A percentile compares a stretch with the other conserved stretches of the same genome.
phyloP scores from a whole-genome alignment of 306 rosid species.

The Cyamopsis tetragonoloba region DNA sequence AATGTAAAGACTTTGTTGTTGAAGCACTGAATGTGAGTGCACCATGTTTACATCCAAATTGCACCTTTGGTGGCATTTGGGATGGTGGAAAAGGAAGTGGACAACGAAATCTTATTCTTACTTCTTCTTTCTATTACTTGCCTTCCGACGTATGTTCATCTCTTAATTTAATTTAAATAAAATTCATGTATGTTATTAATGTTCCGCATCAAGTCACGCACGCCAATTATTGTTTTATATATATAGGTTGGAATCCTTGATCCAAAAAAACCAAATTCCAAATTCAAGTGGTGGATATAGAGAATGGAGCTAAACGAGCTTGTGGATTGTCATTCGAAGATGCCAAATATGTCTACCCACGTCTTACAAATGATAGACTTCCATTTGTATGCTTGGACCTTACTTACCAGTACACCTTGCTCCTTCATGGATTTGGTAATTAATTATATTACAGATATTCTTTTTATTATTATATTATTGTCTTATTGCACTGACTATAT shows the following conservation, averaged over 20 bases:
- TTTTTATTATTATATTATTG: not conserved
- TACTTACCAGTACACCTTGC: constrained; percentile 48
- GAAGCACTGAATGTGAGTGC: constrained; percentile 57
- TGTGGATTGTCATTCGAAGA: constrained; percentile 45
- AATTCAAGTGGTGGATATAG: constrained; percentile 37
- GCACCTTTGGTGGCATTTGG: constrained; percentile 85
- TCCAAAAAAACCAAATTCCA: constrained; percentile 29
- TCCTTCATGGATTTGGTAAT: constrained; percentile 74
- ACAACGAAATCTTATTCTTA: constrained; percentile 49
- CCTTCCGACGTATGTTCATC: constrained; percentile 38
- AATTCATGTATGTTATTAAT: not conserved
- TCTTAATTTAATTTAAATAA: not conserved
- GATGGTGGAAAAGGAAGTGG: constrained; percentile 81
- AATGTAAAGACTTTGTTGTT: constrained; percentile 44
- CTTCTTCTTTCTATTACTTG: constrained; percentile 73
- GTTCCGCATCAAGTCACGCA: not conserved
- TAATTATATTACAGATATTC: too few species aligned
- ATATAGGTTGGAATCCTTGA: constrained; percentile 56
- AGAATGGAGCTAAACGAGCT: constrained; percentile 52
- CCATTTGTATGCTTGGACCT: constrained; percentile 72
- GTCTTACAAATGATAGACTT: constrained; percentile 1
- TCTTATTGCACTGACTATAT: not conserved
- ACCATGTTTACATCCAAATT: constrained; percentile 52
- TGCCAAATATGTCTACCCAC: constrained; percentile 39
- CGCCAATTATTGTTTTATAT: not conserved